These are phyloP conservation scores for Gossypium thurberi DNA, from an alignment of 345 rosid species.

Conservation along the genomic window DNA sequence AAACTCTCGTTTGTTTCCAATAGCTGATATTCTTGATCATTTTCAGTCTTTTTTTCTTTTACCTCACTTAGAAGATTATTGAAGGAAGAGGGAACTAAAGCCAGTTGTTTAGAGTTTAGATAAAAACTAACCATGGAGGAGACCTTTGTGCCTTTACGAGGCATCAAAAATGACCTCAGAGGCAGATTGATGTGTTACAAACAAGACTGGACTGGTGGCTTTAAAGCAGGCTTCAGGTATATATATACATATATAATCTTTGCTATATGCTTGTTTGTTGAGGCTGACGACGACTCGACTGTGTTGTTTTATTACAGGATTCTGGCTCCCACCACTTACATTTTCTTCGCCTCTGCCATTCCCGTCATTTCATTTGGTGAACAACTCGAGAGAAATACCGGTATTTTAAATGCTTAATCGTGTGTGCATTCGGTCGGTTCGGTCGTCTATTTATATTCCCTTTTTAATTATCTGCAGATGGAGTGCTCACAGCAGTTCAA, in stretches of 20 bases:
- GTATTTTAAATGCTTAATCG: conserved; percentile 26
- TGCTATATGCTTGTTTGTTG: neutral
- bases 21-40: neutral
- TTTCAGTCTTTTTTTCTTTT: neutral
- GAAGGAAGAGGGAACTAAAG: neutral
- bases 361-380: conserved; percentile 99
- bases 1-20: no score
- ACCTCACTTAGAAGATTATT: neutral
- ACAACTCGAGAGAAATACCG: conserved; percentile 83
- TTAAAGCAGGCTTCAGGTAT: conserved; percentile 86
- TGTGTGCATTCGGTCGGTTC: no score
- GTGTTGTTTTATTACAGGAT: conserved; percentile 41
- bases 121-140: conserved; percentile 52
- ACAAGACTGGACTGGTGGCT: conserved; percentile 90
- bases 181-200: conserved; percentile 84
- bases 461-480: conserved; percentile 37
- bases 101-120: neutral
- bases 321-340: conserved; percentile 97
- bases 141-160: conserved; percentile 81
- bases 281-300: neutral
- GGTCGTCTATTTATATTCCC: neutral
- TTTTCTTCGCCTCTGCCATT: conserved; percentile 96
- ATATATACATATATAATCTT: neutral
- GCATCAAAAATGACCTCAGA: conserved; percentile 78
- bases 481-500: conserved; percentile 93